These are phyloP conservation scores for Clitopilus hobsonii DNA, from an alignment of 768 basidiomycete genomes.

Conservation along the genomic window DNA sequence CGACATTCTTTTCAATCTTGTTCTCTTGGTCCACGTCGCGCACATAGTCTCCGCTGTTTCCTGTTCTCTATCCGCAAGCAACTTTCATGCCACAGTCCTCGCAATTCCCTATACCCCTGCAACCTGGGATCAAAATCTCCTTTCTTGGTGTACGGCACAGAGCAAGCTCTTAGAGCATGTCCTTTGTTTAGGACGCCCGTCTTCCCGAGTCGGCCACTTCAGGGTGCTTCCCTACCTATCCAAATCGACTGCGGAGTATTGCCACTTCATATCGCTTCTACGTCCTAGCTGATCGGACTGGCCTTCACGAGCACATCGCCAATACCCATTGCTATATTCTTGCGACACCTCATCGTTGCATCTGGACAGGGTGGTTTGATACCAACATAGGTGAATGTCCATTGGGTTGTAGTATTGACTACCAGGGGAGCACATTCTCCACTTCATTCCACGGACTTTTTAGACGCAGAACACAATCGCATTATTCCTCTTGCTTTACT, in stretches of 20 bases:
- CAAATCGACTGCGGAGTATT: no score
- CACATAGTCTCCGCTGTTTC: background rate
- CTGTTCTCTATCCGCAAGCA: background rate
- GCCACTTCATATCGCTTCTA: no score
- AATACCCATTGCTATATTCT: background rate
- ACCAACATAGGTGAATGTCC: background rate
- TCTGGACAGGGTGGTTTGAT: background rate
- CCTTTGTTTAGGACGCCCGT: background rate
- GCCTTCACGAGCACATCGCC: background rate
- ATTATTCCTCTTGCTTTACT: background rate
- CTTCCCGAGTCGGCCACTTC: no score
- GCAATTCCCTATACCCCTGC: background rate
- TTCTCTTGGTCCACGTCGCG: conserved; percentile 1
- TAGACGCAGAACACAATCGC: background rate
- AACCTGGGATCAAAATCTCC: background rate
- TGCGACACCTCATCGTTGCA: background rate
- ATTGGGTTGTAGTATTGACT: background rate
- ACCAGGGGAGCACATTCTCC: background rate
- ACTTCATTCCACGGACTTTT: background rate
- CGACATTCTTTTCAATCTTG: background rate
- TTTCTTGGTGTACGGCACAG: background rate
- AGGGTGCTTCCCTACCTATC: no score
- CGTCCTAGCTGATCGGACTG: background rate
- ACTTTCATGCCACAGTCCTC: background rate
- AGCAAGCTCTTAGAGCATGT: background rate